These are phyloP conservation scores for Artemisia tridentata DNA, from an alignment of 129 eudicot genomes.

Conservation along the genomic window DNA sequence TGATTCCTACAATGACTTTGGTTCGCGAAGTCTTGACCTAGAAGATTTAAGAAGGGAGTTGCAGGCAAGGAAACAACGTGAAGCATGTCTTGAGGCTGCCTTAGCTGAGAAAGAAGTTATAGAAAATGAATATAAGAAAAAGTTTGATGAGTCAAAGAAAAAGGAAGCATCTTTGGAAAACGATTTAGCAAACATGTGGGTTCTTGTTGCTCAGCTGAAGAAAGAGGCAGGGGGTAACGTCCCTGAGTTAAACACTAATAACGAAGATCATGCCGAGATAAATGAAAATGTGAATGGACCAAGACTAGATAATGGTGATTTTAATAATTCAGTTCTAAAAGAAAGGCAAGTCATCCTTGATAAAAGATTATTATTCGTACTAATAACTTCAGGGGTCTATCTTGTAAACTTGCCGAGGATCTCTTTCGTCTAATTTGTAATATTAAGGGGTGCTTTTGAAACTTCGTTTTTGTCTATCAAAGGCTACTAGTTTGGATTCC, in stretches of 20 bases:
- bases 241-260: slow-evolving; percentile 34
- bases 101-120: slow-evolving; percentile 65
- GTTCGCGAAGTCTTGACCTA: slow-evolving; percentile 52
- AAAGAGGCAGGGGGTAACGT: slow-evolving; percentile 48
- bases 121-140: slow-evolving; percentile 73
- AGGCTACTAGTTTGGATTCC: too few relatives aligned
- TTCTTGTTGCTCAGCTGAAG: slow-evolving; percentile 92
- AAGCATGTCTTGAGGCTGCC: slow-evolving; percentile 81
- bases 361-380: too few relatives aligned
- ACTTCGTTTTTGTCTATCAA: too few relatives aligned
- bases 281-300: slow-evolving; percentile 30
- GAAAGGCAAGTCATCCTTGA: slow-evolving; percentile 41
- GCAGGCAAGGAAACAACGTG: slow-evolving; percentile 72
- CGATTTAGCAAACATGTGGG: slow-evolving; percentile 98
- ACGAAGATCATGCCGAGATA: slow-evolving; percentile 25
- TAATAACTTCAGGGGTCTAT: too few relatives aligned
- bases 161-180: slow-evolving; percentile 81
- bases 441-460: too few relatives aligned
- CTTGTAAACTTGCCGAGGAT: too few relatives aligned
- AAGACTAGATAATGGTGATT: slow-evolving; percentile 34
- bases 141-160: slow-evolving; percentile 67
- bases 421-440: too few relatives aligned
- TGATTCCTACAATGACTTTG: slow-evolving; percentile 47
- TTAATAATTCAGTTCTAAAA: slow-evolving; percentile 35
- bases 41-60: slow-evolving; percentile 74